Conservation (phyloP, 176 grass and related monocot species). For the Carex scoparia region DNA sequence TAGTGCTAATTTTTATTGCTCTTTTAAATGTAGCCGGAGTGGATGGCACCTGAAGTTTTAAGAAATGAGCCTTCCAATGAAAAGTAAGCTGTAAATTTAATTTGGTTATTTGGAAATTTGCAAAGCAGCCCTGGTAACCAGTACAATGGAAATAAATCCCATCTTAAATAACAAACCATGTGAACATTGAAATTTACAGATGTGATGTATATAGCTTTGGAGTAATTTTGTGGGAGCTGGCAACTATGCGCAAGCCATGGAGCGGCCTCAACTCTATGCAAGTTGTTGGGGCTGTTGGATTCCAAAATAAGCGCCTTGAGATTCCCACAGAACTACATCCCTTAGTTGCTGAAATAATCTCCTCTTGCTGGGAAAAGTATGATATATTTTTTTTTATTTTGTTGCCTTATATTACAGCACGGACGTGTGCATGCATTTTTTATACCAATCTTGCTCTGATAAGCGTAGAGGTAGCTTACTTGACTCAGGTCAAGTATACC, state of each 20-base stretch:
- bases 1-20: conserved; percentile 9
- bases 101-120: neutral
- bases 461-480: neutral
- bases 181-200: conserved; percentile 30
- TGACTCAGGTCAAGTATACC: neutral
- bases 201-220: conserved; percentile 99
- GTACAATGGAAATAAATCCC: neutral
- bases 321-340: conserved; percentile 71
- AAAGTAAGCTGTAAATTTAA: conserved; percentile 51
- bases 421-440: neutral
- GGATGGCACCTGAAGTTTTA: conserved; percentile 98
- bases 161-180: neutral
- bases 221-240: conserved; percentile 95
- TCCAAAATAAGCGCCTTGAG: conserved; percentile 90
- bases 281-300: conserved; percentile 94
- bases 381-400: neutral
- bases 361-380: conserved; percentile 93
- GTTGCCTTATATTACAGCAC: neutral
- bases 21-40: conserved; percentile 78
- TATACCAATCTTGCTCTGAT: neutral
- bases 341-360: conserved; percentile 75
- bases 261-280: conserved; percentile 96
- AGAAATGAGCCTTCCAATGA: conserved; percentile 90
- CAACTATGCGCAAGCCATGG: conserved; percentile 87
- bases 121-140: neutral